These are phyloP conservation scores for Lepidium campestre DNA, from an alignment of 441 rosid species.

Conservation along the genomic window DNA sequence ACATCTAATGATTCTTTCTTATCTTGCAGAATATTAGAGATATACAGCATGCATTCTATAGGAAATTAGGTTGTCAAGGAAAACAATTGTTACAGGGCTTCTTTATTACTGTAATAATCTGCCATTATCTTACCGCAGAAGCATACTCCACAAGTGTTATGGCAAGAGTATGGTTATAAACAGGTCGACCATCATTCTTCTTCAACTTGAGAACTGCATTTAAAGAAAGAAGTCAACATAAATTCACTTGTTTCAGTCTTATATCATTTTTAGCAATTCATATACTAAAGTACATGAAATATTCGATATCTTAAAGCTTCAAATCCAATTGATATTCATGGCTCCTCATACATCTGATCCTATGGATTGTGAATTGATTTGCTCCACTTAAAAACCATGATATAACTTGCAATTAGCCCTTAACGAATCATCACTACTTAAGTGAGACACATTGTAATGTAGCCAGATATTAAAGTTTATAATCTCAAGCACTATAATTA, in stretches of 20 bases:
- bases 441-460: neutral
- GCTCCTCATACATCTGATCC: neutral
- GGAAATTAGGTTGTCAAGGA: neutral
- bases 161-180: constrained; percentile 80
- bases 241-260: neutral
- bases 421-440: neutral
- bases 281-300: neutral
- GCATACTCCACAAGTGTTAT: constrained; percentile 82
- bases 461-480: neutral
- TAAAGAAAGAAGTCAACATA: neutral
- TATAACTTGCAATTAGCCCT: neutral
- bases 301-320: neutral
- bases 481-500: neutral
- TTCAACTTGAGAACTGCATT: constrained; percentile 50
- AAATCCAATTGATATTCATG: neutral
- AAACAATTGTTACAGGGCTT: neutral
- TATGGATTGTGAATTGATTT: neutral
- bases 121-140: constrained; percentile 63
- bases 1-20: neutral
- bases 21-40: neutral
- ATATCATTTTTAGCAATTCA: neutral
- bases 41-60: neutral
- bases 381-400: neutral
- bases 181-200: constrained; percentile 30
- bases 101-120: neutral